Base-by-base conservation (phyloP, 805 yeast genomes). In the Yarrowia sp. region DNA sequence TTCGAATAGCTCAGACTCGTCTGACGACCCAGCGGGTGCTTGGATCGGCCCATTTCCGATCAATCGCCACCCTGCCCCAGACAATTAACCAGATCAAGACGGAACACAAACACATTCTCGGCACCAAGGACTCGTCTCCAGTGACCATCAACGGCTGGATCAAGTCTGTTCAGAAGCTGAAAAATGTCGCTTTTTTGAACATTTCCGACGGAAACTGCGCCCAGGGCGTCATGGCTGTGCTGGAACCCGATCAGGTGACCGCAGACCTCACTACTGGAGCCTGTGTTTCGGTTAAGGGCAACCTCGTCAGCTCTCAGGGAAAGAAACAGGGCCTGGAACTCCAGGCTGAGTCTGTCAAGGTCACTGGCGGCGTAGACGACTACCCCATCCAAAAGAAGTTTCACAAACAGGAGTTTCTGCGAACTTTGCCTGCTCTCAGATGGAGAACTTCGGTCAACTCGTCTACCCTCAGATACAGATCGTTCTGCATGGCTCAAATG, bases 381-480 rank as follows among this genome's bases (percentile, higher is more conserved):
- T 95, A 89, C 75, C 97, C 98, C 0, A 79, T 95, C 60, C 97
- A 92, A 73, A 93, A 92, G 74, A 92, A 92, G 75, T 79, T 79
- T 34, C 94, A 88, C 70, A 78, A 91, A 0, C 75, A 85, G 15
- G 89, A 87, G 70, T 88, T 81, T 72, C 78, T 95, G 49, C 83
- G 99, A 63, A 81, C 85, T 2, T 77, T 86, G n/a, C 96, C 97
- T 0, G 86, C 90, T 9, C 80, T 90, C 39, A 84, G 98, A 70
- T 92, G 91, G 84, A 85, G 90, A 72, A 85, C 96, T 0, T 74
- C 83, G 2, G 83, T 85, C n/a, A 76, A 88, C 46, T 84, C 91
- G 0, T 84, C 93, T 1, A 77, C 91, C 0, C 73, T 92, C 69
- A 81, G 97, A 70, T 84, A 90, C 71, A 81, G 98, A 72, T 90